Conservation (phyloP, 257 asterid genomes). For the Capsicum pubescens region DNA sequence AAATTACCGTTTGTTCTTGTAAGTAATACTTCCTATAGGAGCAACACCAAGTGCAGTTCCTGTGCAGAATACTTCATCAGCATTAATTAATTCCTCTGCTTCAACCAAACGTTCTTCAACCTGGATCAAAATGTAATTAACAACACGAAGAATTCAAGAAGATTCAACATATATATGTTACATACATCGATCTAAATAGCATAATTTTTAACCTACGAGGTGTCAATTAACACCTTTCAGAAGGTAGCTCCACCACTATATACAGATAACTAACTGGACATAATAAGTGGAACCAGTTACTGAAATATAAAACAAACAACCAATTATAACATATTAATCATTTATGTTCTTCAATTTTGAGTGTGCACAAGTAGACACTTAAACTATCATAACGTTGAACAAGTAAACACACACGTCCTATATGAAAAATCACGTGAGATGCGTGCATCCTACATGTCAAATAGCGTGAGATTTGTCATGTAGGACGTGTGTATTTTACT, state of each 20-base stretch:
- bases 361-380: too few relatives aligned
- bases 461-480: too few relatives aligned
- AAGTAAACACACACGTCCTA: too few relatives aligned
- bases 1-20: slow-evolving; percentile 60
- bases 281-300: background rate
- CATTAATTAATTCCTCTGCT: slow-evolving; percentile 63
- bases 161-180: background rate
- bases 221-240: background rate
- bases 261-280: background rate
- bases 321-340: too few relatives aligned
- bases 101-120: slow-evolving; percentile 70
- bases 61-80: slow-evolving; percentile 91
- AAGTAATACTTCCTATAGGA: slow-evolving; percentile 72
- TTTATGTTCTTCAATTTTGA: too few relatives aligned
- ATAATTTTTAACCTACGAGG: background rate
- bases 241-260: background rate
- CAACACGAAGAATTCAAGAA: background rate
- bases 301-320: too few relatives aligned
- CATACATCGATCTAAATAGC: background rate
- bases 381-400: too few relatives aligned
- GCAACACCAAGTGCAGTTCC: slow-evolving; percentile 94
- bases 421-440: too few relatives aligned
- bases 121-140: slow-evolving; percentile 36
- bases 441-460: too few relatives aligned
- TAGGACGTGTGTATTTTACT: too few relatives aligned